Evolutionary conservation across 305 asterid species (phyloP), one percentile per base, ranked within the genome.

Genomic region (Solanum hybrid): DNA sequence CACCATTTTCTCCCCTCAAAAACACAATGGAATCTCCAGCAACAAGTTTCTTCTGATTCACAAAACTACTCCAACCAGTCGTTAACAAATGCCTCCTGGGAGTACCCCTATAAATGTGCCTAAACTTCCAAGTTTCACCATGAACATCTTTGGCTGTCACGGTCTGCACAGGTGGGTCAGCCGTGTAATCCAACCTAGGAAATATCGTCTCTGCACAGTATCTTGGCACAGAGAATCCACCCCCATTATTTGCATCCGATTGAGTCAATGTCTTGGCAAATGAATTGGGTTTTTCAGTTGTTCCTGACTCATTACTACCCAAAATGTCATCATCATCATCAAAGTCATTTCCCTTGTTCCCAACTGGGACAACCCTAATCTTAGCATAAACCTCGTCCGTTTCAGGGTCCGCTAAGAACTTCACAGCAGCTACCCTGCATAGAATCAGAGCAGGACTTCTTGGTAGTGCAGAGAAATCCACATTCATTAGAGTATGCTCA

Each of bases 131-230:
- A 7, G 91, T 91, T 77, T 87, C 94, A 34, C 97, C 97, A 39
- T 95, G 95, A 79, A 95, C 97, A 85, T 95, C 97, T 77, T 91
- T 94, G 20, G 95, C 95, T 27, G 89, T 91, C 89, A 95, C 93
- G 75, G 93, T 94, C 95, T 95, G 97, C 91, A 94, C 95, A 1
- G 97, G 97, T 14, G 96, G 95, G n/a, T 95, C 97, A 3, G 93
- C 94, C 0, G 94, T 86, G 90, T 91, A 95, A 91, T 94, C 96
- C 95, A 95, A 76, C 81, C 92, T 91, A 1, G 97, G 97, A 92
- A 94, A 95, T 89, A 95, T 95, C 6, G 97, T 94, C 93, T 95
- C 97, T 11, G 96, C 97, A 80, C 97, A 95, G 93, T 93, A 94
- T 89, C 97, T 87, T 5, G 97, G 97, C n/a, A 95, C 96, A 10